Evolutionary conservation across 2,329 filamentous ascomycete species (phyloP).

Genomic region (Colletotrichum lini): DNA sequence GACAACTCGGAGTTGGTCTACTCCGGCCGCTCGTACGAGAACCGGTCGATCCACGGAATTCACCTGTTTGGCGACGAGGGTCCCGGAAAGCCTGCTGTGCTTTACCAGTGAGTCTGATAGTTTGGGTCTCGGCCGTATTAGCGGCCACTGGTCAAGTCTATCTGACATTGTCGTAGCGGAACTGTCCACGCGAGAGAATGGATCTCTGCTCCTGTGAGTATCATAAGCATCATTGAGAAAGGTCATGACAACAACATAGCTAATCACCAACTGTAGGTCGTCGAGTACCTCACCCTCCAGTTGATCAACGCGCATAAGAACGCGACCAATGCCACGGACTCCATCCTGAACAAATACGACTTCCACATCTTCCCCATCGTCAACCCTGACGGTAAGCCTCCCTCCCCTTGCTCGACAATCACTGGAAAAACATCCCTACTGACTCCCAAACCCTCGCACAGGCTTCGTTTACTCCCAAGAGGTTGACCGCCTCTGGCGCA

Average conservation of each 20-base stretch:
- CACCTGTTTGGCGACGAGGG: constrained; percentile 62
- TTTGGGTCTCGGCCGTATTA: neutral
- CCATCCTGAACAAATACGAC: constrained; percentile 68
- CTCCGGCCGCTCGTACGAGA: constrained; percentile 61
- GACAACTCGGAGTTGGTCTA: constrained; percentile 62
- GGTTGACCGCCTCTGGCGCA: constrained; percentile 64
- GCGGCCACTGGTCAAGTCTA: no score
- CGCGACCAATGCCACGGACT: constrained; percentile 51
- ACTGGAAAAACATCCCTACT: neutral
- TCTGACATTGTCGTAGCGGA: constrained; percentile 44
- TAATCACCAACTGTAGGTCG: constrained; percentile 43
- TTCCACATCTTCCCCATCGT: constrained; percentile 68
- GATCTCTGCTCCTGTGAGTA: constrained; percentile 67
- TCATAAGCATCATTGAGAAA: constrained; percentile 39
- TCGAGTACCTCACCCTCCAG: constrained; percentile 64
- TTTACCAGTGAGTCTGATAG: constrained; percentile 55
- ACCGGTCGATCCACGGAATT: constrained; percentile 70
- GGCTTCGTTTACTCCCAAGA: constrained; percentile 63
- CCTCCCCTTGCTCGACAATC: fast-evolving
- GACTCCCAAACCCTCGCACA: constrained; percentile 22
- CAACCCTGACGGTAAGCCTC: constrained; percentile 59
- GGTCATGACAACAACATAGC: neutral
- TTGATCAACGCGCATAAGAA: constrained; percentile 58
- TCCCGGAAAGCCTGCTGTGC: constrained; percentile 62
- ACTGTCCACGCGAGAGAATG: constrained; percentile 69